phyloP scores from a whole-genome alignment of 441 rosid species.

The Kokia cookei region DNA sequence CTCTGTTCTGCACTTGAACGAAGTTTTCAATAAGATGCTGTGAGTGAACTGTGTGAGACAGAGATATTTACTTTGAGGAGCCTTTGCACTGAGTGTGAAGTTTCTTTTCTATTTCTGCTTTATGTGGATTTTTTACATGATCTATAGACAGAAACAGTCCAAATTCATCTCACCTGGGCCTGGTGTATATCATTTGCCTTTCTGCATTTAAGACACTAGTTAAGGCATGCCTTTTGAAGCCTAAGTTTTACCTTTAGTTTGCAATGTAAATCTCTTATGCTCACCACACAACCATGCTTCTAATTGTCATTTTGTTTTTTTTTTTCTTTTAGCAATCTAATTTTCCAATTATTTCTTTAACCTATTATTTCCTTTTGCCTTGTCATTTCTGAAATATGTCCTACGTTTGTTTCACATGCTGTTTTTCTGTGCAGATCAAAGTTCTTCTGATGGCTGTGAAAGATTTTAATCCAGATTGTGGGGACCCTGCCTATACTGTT shows the following conservation, averaged over 20 bases:
- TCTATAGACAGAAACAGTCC: not conserved
- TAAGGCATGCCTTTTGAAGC: not conserved
- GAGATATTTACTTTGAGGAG: not conserved
- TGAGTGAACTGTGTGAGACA: not conserved
- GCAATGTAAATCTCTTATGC: not conserved
- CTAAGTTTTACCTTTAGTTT: not conserved
- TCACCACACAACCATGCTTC: not conserved
- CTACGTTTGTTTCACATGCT: constrained; percentile 12
- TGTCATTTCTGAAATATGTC: not conserved
- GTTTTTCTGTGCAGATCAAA: constrained; percentile 68
- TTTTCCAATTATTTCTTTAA: not conserved
- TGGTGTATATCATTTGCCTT: not conserved
- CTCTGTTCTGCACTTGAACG: not conserved
- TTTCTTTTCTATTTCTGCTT: not conserved
- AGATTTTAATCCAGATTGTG: constrained; percentile 88
- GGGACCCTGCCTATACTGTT: constrained; percentile 97
- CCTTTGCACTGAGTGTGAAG: not conserved
- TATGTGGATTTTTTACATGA: not conserved
- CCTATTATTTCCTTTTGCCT: not conserved
- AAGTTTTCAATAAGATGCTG: not conserved
- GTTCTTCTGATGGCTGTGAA: constrained; percentile 95
- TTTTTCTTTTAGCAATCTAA: not conserved
- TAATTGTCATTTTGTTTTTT: not conserved
- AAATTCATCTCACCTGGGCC: not conserved
- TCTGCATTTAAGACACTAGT: not conserved